phyloP scores from a whole-genome alignment of 202 grass and related monocot species.

The Schoenoplectus triqueter region DNA sequence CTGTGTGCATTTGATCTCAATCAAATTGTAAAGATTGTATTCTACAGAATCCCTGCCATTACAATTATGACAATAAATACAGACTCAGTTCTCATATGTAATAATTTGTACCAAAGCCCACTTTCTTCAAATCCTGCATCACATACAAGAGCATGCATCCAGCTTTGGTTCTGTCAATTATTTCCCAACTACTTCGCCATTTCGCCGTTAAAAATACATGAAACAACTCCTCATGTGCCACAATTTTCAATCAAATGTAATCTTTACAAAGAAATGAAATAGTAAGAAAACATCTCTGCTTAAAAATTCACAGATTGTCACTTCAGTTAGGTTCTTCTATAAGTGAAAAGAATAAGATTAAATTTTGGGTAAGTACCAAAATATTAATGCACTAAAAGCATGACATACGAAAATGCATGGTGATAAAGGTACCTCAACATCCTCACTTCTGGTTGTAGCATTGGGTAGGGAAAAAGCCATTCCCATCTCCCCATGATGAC shows the following conservation, averaged over 20 bases:
- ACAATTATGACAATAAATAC: neutral
- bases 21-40: neutral
- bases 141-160: neutral
- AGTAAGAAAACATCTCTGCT: neutral
- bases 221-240: neutral
- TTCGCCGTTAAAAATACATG: neutral
- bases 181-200: neutral
- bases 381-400: slow-evolving; percentile 12
- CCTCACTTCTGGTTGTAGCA: neutral
- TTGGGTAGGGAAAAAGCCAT: neutral
- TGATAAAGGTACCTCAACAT: slow-evolving; percentile 26
- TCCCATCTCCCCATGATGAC: neutral
- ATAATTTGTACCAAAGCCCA: neutral
- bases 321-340: neutral
- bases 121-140: neutral
- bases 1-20: neutral
- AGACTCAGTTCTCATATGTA: neutral
- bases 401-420: neutral
- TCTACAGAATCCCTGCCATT: neutral
- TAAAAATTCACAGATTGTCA: neutral
- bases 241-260: slow-evolving; percentile 5
- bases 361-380: slow-evolving; percentile 13
- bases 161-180: slow-evolving; percentile 18
- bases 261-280: neutral
- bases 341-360: neutral